Percentiles rank a stretch among this genome's conserved stretches.
Conservation (phyloP, 139 green algal genomes). For the Edaphochlamys debaryana region DNA sequence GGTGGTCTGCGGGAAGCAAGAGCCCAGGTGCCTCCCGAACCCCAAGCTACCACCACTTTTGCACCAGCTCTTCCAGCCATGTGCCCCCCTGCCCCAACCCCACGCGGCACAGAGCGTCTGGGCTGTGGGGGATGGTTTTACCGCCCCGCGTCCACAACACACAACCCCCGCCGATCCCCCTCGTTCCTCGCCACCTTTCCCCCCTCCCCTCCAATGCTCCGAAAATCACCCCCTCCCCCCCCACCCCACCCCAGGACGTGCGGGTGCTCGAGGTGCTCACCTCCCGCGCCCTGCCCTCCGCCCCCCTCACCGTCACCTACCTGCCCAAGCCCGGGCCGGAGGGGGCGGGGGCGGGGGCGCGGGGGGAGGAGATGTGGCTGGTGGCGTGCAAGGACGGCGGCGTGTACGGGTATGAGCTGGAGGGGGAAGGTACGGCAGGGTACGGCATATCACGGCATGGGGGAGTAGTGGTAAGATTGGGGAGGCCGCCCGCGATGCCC, state of each 20-base stretch:
- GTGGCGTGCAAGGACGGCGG: slow-evolving; percentile 23
- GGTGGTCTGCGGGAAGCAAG: too few relatives aligned
- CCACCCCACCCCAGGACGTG: slow-evolving; percentile 10
- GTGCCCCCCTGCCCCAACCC: too few relatives aligned
- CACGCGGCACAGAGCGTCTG: too few relatives aligned
- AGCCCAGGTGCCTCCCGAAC: too few relatives aligned
- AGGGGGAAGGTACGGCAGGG: neutral
- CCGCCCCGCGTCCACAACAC: neutral
- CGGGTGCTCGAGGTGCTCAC: neutral
- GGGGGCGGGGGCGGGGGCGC: neutral
- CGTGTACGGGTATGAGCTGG: slow-evolving; percentile 29
- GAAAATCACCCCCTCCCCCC: neutral
- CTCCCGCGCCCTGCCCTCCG: slow-evolving; percentile 3
- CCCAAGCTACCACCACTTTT: too few relatives aligned
- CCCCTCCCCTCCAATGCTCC: too few relatives aligned
- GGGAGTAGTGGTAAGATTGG: neutral
- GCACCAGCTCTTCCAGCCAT: too few relatives aligned
- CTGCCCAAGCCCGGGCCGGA: neutral
- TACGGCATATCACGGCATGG: too few relatives aligned
- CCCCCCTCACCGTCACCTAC: neutral
- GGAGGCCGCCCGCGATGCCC: neutral
- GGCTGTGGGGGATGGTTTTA: neutral
- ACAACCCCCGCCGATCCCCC: too few relatives aligned
- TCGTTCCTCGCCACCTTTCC: too few relatives aligned
- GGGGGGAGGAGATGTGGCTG: neutral